phyloP scores from a whole-genome alignment of 2,329 filamentous ascomycete genomes.

The Paraphaeosphaeria minitans region DNA sequence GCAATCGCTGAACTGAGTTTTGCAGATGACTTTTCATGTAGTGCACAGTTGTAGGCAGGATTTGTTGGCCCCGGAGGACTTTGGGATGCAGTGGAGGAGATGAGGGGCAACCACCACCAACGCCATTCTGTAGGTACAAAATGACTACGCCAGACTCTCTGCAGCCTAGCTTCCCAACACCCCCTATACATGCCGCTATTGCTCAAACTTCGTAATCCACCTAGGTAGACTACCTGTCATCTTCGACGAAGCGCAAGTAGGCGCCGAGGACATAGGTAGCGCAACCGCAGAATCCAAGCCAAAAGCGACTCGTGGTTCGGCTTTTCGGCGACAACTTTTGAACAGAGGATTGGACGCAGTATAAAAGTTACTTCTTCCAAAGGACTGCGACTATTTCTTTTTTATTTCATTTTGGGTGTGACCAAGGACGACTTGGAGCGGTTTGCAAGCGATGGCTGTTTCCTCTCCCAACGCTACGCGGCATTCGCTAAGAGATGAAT shows the following conservation, averaged over 20 bases:
- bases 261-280: neutral
- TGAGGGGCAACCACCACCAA: neutral
- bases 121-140: neutral
- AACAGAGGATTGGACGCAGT: neutral
- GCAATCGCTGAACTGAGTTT: too few relatives aligned
- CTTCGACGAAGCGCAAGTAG: neutral
- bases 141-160: neutral
- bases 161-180: neutral
- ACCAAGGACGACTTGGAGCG: neutral
- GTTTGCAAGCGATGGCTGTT: neutral
- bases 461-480: neutral
- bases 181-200: neutral
- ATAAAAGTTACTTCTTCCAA: slow-evolving; percentile 1
- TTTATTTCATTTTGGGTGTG: neutral
- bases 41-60: too few relatives aligned
- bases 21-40: too few relatives aligned
- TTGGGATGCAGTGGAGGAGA: neutral
- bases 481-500: neutral
- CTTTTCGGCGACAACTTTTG: slow-evolving; percentile 4
- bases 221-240: neutral
- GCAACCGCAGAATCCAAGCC: slow-evolving; percentile 3
- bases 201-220: neutral
- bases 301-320: neutral
- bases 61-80: too few relatives aligned
- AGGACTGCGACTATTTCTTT: neutral